Evolutionary conservation across 148 eudicot species (phyloP).

Genomic region (Beta vulgaris): DNA sequence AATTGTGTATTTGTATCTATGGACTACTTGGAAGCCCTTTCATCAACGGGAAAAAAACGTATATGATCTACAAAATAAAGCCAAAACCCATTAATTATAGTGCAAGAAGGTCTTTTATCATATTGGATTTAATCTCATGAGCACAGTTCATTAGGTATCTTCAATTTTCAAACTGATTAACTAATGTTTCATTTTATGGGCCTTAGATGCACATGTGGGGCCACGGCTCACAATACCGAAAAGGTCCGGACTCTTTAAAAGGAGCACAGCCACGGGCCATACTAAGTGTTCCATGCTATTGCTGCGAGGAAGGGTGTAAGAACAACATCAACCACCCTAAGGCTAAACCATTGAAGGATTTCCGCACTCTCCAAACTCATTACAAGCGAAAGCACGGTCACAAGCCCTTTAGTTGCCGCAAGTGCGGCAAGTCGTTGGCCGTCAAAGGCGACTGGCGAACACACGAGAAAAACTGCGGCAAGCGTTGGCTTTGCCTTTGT

Average conservation of each 20-base stretch:
- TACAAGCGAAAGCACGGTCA: conserved; percentile 81
- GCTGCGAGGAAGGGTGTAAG: conserved; percentile 80
- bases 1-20: too few species aligned
- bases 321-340: conserved; percentile 68
- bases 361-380: conserved; percentile 78
- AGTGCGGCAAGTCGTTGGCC: conserved; percentile 65
- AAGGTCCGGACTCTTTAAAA: conserved; percentile 66
- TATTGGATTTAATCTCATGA: too few species aligned
- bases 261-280: conserved; percentile 64
- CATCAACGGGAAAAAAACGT: too few species aligned
- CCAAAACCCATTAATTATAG: too few species aligned
- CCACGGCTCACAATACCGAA: conserved; percentile 72
- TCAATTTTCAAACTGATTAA: background rate
- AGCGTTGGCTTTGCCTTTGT: conserved; percentile 78
- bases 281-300: conserved; percentile 63
- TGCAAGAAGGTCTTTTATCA: too few species aligned
- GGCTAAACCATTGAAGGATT: conserved; percentile 74
- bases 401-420: conserved; percentile 58
- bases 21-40: too few species aligned
- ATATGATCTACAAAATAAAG: too few species aligned
- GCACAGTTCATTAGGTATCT: background rate
- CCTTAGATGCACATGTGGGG: conserved; percentile 91
- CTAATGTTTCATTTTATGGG: background rate
- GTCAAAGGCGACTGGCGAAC: conserved; percentile 95
- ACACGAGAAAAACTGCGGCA: conserved; percentile 93